Base-by-base conservation (phyloP, 1,284 basidiomycete species). In the Lignosus rhinocerotis region DNA sequence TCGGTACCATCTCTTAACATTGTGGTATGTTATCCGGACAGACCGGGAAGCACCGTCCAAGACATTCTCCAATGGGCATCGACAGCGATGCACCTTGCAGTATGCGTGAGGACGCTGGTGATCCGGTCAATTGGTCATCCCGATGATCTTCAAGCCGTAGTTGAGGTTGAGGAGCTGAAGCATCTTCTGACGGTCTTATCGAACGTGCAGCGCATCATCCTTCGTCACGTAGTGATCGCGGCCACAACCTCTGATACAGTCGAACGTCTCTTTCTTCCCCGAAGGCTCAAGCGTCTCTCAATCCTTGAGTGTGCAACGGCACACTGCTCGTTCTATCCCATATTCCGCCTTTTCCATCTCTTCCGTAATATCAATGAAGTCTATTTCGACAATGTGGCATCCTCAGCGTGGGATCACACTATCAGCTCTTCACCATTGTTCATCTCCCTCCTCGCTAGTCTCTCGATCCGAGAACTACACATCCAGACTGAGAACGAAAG, bases 1-100 rank as follows among this genome's bases (percentile, higher is more conserved):
- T 21, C 69, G 70, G 12, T 70, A 65, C 51, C 71, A 75, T 58
- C 66, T 75, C 44, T 75, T 74, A 33, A 32, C 3, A 32, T 21
- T 32, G 1, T 47, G 7, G 32, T 12, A 14, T n/a, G 3, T 17
- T 9, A 33, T 33, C 16, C 31, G 31, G 17, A 47, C 46, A 33
- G 12, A 47, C 46, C 46, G 6, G 32, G 46, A 9, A 32, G 31
- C 12, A 47, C 31, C 5, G n/a, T 17, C 6, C 31, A 33, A 14
- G 46, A 47, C 11, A 3, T 17, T 5, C 31, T 31, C 7, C 25
- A 6, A 7, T 47, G 45, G 45, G 46, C 31, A 17, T 47, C 31
- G 6, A 32, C 16, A 7, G 31, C 31, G 16, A 19, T 16, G 31
- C 31, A 32, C 9, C 14, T 33, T 32, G 14, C 46, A 19, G 31